These are phyloP conservation scores for Prunella vulgaris DNA, from an alignment of 257 asterid species.

Conservation along the genomic window DNA sequence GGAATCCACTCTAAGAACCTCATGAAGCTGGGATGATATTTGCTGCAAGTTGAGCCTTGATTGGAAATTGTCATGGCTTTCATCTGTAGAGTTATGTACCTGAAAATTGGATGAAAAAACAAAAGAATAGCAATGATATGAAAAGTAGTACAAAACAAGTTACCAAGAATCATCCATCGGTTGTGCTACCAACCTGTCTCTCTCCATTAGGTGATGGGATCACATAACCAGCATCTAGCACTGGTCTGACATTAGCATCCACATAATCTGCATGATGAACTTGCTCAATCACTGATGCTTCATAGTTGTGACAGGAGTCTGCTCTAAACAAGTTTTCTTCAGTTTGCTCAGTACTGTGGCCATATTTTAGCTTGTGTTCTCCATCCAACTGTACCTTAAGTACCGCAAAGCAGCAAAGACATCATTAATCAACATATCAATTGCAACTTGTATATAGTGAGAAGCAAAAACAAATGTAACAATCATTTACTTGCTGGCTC, in stretches of 20 bases:
- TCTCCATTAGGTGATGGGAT: slow-evolving; percentile 46
- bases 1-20: slow-evolving; percentile 50
- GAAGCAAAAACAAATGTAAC: not conserved
- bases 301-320: slow-evolving; percentile 41
- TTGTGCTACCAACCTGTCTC: slow-evolving; percentile 34
- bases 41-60: slow-evolving; percentile 44
- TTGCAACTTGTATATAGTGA: not conserved
- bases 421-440: not conserved
- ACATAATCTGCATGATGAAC: slow-evolving; percentile 36
- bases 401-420: not conserved
- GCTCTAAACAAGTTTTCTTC: slow-evolving; percentile 42
- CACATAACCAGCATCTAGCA: slow-evolving; percentile 40
- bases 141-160: not conserved
- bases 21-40: slow-evolving; percentile 59
- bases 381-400: not conserved
- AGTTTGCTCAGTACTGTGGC: slow-evolving; percentile 48
- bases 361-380: not conserved
- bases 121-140: not conserved
- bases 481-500: slow-evolving; percentile 45
- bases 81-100: slow-evolving; percentile 39
- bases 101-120: slow-evolving; percentile 20
- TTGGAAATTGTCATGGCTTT: slow-evolving; percentile 39
- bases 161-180: not conserved
- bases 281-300: slow-evolving; percentile 55
- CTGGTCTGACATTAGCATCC: slow-evolving; percentile 41